These are phyloP conservation scores for Brasilioporus rufonigricans DNA, from an alignment of 768 basidiomycete species.

Conservation along the genomic window DNA sequence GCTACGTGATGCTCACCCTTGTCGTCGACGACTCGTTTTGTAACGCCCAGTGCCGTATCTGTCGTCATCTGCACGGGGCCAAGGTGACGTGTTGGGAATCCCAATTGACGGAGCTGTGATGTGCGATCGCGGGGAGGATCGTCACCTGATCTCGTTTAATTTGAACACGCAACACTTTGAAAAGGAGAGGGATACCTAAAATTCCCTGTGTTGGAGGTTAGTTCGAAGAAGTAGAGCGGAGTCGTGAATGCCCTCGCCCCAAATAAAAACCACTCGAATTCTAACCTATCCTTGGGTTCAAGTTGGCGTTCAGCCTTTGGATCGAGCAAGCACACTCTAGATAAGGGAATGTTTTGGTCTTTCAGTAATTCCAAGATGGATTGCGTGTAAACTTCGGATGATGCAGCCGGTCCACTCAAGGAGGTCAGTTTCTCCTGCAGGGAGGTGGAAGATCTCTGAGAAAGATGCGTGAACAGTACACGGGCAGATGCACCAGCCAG, in stretches of 20 bases:
- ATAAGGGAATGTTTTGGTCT: conserved; percentile 35
- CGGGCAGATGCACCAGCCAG: conserved; percentile 63
- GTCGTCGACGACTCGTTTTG: conserved; percentile 78
- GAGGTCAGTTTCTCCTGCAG: conserved; percentile 36
- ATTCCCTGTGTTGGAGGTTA: conserved; percentile 46
- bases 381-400: conserved; percentile 26
- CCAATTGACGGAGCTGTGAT: conserved; percentile 77
- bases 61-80: conserved; percentile 97
- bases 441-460: conserved; percentile 59
- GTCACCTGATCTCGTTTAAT: conserved; percentile 57
- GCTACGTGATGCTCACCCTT: conserved; percentile 41
- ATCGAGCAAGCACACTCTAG: conserved; percentile 88
- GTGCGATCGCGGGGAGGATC: conserved; percentile 96
- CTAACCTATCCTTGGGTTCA: conserved; percentile 73
- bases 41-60: conserved; percentile 92
- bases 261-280: conserved; percentile 89
- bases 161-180: too few species aligned
- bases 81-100: conserved; percentile 84
- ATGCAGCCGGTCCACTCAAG: conserved; percentile 11
- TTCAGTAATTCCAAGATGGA: conserved; percentile 16
- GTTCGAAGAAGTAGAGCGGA: neutral
- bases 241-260: conserved; percentile 51
- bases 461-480: conserved; percentile 86
- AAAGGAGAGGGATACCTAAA: conserved; percentile 39
- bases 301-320: conserved; percentile 75